Conservation (phyloP, 1,139 yeast species). For the Zygoascus meyerae region DNA sequence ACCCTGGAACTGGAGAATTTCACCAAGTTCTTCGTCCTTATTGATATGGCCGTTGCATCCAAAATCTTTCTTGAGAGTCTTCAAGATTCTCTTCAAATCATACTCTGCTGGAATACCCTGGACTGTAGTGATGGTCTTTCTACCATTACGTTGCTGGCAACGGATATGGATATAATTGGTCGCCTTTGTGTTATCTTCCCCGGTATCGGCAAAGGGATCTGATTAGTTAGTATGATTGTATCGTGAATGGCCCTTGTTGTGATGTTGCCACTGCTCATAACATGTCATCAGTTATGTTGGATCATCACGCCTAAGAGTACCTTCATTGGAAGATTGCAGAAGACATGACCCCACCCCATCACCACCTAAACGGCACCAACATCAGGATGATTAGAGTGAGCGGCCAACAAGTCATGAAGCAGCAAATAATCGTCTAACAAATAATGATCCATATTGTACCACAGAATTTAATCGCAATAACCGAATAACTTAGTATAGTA, state of each 20-base stretch:
- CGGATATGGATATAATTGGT: constrained; percentile 96
- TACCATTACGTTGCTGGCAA: constrained; percentile 99
- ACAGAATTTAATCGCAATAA: no score
- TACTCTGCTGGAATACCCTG: constrained; percentile 96
- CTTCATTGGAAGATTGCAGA: no score
- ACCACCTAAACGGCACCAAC: no score
- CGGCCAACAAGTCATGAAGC: no score
- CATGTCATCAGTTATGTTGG: neutral
- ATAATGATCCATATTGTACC: no score
- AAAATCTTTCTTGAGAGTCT: constrained; percentile 93
- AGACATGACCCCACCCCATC: no score
- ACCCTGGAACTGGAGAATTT: constrained; percentile 96
- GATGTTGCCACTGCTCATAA: no score
- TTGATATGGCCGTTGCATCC: constrained; percentile 99
- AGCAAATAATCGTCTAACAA: no score
- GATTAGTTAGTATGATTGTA: constrained; percentile 4
- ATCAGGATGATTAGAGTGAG: no score
- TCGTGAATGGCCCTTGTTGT: no score
- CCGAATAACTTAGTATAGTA: no score
- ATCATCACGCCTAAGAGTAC: neutral
- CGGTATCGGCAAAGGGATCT: constrained; percentile 99
- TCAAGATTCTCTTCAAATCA: constrained; percentile 88
- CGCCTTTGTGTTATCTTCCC: constrained; percentile 97
- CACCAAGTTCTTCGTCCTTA: constrained; percentile 94
- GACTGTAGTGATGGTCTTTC: constrained; percentile 96